Percentiles rank a stretch among this genome's conserved stretches.
Conservation (phyloP, 2,329 filamentous ascomycete genomes). For the Coniochaeta ligniaria region DNA sequence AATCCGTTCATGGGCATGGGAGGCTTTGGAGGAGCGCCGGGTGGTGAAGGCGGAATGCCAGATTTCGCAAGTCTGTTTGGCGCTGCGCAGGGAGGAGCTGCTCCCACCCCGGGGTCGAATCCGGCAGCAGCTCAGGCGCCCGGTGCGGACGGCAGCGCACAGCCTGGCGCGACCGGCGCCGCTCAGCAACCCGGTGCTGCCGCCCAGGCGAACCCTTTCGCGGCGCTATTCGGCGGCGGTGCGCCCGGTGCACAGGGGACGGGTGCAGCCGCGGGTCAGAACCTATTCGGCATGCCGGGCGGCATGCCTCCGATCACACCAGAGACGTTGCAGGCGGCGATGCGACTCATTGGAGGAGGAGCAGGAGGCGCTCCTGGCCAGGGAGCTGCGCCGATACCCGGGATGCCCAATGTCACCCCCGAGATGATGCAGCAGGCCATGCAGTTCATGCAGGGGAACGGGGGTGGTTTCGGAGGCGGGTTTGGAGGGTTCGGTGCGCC, state of each 20-base stretch:
- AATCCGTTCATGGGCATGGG: slow-evolving; percentile 9
- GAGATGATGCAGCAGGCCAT: slow-evolving; percentile 49
- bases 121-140: slow-evolving; percentile 5
- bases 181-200: neutral
- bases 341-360: slow-evolving; percentile 1
- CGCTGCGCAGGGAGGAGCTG: slow-evolving; percentile 10
- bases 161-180: neutral
- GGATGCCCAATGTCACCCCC: neutral
- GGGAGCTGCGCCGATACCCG: neutral
- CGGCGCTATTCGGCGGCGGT: slow-evolving; percentile 13
- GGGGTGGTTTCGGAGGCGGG: slow-evolving; percentile 17
- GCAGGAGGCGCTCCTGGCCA: neutral
- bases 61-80: slow-evolving; percentile 1
- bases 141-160: slow-evolving; percentile 13
- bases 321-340: neutral
- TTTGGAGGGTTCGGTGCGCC: slow-evolving; percentile 18
- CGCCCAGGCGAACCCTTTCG: slow-evolving; percentile 16
- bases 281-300: slow-evolving; percentile 17
- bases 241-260: slow-evolving; percentile 14
- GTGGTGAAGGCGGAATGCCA: neutral
- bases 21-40: slow-evolving; percentile 12
- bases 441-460: slow-evolving; percentile 34
- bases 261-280: slow-evolving; percentile 22
- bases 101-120: slow-evolving; percentile 8
- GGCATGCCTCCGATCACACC: neutral